phyloP scores from a whole-genome alignment of 257 asterid species.

The Solanum tarijense region DNA sequence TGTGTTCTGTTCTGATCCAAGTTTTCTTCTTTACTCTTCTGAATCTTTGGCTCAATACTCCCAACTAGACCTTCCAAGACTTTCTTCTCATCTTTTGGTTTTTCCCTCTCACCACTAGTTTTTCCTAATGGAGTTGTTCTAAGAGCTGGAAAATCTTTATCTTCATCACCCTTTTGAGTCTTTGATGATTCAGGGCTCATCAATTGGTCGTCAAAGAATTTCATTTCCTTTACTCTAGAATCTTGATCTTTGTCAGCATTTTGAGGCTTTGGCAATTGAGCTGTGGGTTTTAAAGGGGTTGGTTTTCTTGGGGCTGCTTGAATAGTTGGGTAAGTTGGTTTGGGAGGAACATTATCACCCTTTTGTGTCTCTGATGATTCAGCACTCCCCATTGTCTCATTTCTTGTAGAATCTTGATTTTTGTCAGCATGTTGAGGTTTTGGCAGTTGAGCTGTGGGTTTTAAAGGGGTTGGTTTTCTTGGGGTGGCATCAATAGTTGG shows the following conservation, averaged over 20 bases:
- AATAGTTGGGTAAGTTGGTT: not conserved
- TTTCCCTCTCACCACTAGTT: not conserved
- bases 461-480: not conserved
- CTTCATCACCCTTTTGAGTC: not conserved
- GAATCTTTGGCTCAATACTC: not conserved
- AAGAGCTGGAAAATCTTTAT: not conserved
- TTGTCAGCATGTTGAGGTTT: not conserved
- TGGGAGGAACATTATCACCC: conserved; percentile 9
- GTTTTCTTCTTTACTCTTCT: not conserved
- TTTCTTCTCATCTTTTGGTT: conserved; percentile 8
- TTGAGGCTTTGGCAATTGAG: not conserved
- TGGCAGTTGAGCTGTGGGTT: not conserved
- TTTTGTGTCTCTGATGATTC: not conserved
- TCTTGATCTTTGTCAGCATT: not conserved
- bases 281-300: not conserved
- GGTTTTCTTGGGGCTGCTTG: not conserved
- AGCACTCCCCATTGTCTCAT: not conserved
- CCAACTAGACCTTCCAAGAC: not conserved
- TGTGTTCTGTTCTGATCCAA: not conserved
- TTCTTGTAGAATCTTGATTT: not conserved
- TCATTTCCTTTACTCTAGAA: not conserved
- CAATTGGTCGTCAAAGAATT: not conserved
- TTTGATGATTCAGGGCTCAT: not conserved
- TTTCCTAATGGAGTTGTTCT: conserved; percentile 8
- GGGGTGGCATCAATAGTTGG: not conserved